Conservation (phyloP, 2,329 filamentous ascomycete genomes). For the Gliomastix tumulicola region DNA sequence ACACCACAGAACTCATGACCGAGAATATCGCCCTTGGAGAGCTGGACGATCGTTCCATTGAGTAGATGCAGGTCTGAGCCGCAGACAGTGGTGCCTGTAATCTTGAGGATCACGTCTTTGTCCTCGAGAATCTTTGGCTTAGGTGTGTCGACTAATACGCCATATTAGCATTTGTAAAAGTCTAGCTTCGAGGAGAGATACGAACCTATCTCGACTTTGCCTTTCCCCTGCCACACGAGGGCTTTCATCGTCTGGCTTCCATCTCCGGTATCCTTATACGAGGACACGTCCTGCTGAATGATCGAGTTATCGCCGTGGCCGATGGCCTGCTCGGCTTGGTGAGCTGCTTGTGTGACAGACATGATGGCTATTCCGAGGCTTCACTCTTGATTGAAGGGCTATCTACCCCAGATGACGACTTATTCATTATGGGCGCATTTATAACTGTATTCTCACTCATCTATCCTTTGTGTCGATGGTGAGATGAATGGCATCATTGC, state of each 20-base stretch:
- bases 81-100: conserved; percentile 58
- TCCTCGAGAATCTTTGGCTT: conserved; percentile 68
- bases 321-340: conserved; percentile 56
- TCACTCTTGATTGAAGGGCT: too few species aligned
- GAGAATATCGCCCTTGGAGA: conserved; percentile 59
- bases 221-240: conserved; percentile 76
- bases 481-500: too few species aligned
- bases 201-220: conserved; percentile 61
- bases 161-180: background rate
- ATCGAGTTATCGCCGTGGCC: conserved; percentile 61
- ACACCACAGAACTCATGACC: conserved; percentile 56
- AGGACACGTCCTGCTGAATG: conserved; percentile 62
- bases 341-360: conserved; percentile 68
- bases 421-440: too few species aligned
- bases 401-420: too few species aligned
- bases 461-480: too few species aligned
- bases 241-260: conserved; percentile 67
- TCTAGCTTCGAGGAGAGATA: conserved; percentile 4
- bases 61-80: conserved; percentile 53
- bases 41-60: conserved; percentile 48
- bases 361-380: too few species aligned
- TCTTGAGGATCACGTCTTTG: conserved; percentile 71
- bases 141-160: conserved; percentile 55
- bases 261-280: conserved; percentile 43
- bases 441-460: too few species aligned